These are phyloP conservation scores for Populus alba DNA, from an alignment of 345 rosid species.

Conservation along the genomic window DNA sequence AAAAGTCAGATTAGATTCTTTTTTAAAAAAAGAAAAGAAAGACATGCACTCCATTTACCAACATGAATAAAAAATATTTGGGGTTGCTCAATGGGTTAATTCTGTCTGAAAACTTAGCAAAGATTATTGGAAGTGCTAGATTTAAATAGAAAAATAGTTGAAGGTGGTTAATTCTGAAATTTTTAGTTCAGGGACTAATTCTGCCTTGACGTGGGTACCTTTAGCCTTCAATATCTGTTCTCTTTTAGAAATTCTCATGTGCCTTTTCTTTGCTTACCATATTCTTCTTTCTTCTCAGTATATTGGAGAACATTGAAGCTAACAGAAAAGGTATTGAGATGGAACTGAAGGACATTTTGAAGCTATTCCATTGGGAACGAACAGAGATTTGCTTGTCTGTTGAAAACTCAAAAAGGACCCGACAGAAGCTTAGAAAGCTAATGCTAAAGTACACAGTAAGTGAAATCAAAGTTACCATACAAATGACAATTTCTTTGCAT, in stretches of 20 bases:
- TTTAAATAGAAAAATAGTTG: no score
- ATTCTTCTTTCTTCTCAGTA: slow-evolving; percentile 38
- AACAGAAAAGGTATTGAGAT: slow-evolving; percentile 53
- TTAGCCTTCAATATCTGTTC: not conserved
- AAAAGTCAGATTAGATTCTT: no score
- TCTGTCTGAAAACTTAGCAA: no score
- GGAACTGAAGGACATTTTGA: slow-evolving; percentile 64
- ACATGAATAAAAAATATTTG: no score
- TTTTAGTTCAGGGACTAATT: no score
- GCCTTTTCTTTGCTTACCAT: slow-evolving; percentile 18
- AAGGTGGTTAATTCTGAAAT: no score
- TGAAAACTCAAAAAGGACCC: slow-evolving; percentile 56
- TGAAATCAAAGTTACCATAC: slow-evolving; percentile 4
- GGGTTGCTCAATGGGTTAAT: no score
- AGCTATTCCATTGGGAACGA: slow-evolving; percentile 77
- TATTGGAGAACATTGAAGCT: slow-evolving; percentile 55
- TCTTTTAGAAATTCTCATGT: slow-evolving; percentile 7
- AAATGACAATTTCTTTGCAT: not conserved
- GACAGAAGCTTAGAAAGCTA: slow-evolving; percentile 77
- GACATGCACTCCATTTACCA: no score
- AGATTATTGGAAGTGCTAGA: no score
- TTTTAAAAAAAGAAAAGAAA: no score
- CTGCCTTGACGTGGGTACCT: no score
- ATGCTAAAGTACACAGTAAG: slow-evolving; percentile 76
- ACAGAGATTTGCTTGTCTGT: slow-evolving; percentile 47